Evolutionary conservation across 2,329 filamentous ascomycete species (phyloP), one percentile per base, ranked within the genome.

Genomic region (Chrysoporthe cubensis): DNA sequence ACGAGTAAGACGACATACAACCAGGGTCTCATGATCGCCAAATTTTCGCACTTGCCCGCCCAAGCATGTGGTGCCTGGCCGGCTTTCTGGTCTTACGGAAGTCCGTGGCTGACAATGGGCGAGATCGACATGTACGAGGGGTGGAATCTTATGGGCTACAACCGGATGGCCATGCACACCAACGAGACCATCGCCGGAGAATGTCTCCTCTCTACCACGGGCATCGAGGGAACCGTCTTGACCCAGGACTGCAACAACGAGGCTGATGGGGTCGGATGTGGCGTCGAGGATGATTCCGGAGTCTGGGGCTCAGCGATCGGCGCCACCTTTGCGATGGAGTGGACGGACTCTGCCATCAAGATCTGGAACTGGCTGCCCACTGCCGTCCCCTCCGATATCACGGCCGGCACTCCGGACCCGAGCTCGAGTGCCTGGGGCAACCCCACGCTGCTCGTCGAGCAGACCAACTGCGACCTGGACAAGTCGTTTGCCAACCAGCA

Each of bases 401-500:
- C 62, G 72, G 72, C 70, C 64, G 75, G 82, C 40, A 78, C 74
- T 1, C 92, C 92, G 0, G 80, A 90, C 68, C 90, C 92, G 0
- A 76, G 79, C 1, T 52, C 66, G 46, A 16, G 26, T 26, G 77
- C 74, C 50, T 95, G 92, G 91, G 90, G 88, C 6, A 81, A 76
- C 4, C 91, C 92, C 0, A 76, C 83, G 3, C 88, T 90, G 14
- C 80, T 82, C 26, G 90, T 93, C 1, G 87, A 87, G 18, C 82
- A 80, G 62, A 71, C 72, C 66, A 74, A 73, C 50, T 96, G 93
- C 78, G 81, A 93, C 71, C 87, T 93, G 71, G 80, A 87, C 70
- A 76, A 76, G 1, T 83, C 86, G 73, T 91, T 96, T 77, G 80
- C 80, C 69, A 81, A 89, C 74, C 86, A 94, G 81, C 86, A 89